Percentiles rank a stretch among this genome's conserved stretches.
These are phyloP conservation scores for Colletotrichum sidae DNA, from an alignment of 2,329 filamentous ascomycete genomes.

Conservation along the genomic window DNA sequence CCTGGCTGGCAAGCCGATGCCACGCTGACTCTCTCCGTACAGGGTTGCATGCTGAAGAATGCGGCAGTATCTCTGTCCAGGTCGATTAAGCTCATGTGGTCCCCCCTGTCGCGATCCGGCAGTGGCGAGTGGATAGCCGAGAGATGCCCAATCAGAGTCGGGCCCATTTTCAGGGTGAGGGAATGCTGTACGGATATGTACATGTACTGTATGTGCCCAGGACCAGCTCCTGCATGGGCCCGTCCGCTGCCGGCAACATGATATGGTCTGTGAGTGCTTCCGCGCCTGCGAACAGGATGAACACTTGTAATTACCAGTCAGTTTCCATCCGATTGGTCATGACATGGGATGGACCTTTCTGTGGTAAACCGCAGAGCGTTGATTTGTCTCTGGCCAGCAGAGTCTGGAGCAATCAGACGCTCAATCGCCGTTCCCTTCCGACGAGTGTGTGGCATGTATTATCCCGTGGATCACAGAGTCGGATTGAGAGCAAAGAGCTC, in stretches of 20 bases:
- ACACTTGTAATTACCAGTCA: neutral
- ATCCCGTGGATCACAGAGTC: too few relatives aligned
- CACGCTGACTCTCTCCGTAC: too few relatives aligned
- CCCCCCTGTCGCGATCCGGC: slow-evolving; percentile 20
- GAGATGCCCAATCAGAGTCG: slow-evolving; percentile 6
- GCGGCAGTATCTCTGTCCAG: slow-evolving; percentile 1
- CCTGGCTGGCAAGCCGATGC: too few relatives aligned
- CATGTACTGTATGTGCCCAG: too few relatives aligned
- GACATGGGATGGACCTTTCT: too few relatives aligned
- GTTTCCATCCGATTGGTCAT: too few relatives aligned
- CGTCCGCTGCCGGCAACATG: neutral
- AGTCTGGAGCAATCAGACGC: too few relatives aligned
- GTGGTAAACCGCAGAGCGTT: too few relatives aligned
- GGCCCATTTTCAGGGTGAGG: neutral
- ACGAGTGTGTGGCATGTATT: too few relatives aligned
- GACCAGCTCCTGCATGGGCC: slow-evolving; percentile 32
- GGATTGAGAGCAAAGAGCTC: too few relatives aligned
- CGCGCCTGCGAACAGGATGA: neutral
- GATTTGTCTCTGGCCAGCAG: too few relatives aligned
- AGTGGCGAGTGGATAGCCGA: slow-evolving; percentile 1
- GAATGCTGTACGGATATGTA: neutral
- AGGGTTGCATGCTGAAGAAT: slow-evolving; percentile 4
- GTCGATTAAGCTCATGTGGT: slow-evolving; percentile 30
- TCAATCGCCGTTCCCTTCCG: too few relatives aligned
- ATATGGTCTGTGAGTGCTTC: slow-evolving; percentile 11